A percentile compares a stretch with the other conserved stretches of the same genome.
Conservation (phyloP, 2,329 filamentous ascomycete genomes). For the Colletotrichum gloeosporioides region DNA sequence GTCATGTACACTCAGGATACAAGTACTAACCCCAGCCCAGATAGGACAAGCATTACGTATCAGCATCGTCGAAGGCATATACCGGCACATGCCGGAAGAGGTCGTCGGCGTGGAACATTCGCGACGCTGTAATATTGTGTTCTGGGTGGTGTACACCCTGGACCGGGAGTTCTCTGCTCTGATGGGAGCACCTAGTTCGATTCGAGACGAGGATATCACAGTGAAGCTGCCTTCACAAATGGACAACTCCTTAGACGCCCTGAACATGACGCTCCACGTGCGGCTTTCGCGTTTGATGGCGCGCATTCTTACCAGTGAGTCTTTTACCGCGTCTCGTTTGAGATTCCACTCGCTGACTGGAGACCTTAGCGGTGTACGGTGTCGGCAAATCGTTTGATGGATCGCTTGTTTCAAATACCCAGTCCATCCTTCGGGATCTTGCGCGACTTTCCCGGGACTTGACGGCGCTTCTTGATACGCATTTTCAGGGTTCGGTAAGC, state of each 20-base stretch:
- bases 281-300: constrained; percentile 21
- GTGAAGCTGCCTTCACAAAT: constrained; percentile 19
- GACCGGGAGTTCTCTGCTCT: constrained; percentile 20
- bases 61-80: constrained; percentile 33
- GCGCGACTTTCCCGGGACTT: constrained; percentile 18
- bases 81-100: constrained; percentile 21
- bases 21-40: constrained; percentile 13
- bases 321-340: fast-evolving
- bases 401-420: constrained; percentile 17
- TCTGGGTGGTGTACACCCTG: constrained; percentile 22
- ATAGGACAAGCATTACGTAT: constrained; percentile 37
- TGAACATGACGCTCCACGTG: constrained; percentile 22
- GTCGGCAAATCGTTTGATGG: constrained; percentile 22
- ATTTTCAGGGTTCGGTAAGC: constrained; percentile 22
- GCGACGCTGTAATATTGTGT: constrained; percentile 21
- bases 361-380: constrained; percentile 10
- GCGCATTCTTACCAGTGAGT: constrained; percentile 18
- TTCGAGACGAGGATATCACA: constrained; percentile 22
- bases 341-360: background rate
- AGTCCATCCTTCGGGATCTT: constrained; percentile 19
- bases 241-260: constrained; percentile 13
- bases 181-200: constrained; percentile 22
- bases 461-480: constrained; percentile 14
- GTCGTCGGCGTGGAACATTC: constrained; percentile 20
- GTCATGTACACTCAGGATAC: background rate